Evolutionary conservation across 495 filamentous ascomycete genomes (phyloP), one percentile per base, ranked within the genome.

Genomic region (Lindgomyces ingoldianus): DNA sequence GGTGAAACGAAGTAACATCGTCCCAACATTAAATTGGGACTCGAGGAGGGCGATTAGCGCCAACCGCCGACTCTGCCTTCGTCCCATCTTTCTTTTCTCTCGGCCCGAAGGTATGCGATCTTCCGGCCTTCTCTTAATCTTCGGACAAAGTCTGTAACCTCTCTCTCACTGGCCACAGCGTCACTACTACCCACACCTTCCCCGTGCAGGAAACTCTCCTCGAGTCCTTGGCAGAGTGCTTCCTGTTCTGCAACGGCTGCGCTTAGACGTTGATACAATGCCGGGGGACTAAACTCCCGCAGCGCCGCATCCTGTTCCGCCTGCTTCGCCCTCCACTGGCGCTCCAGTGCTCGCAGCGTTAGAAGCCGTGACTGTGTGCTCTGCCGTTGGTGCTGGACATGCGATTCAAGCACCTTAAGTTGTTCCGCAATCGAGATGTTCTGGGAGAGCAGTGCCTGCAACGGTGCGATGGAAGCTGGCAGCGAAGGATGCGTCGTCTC

Each of bases 51-150:
- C 30, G n/a, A 56, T 87, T 80, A 96, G 60, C 93, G 81, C 93
- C 93, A 96, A 0, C 93, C 93, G 0, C 93, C 92, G 57, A 96
- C 91, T 61, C 93, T 83, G 25, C 93, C 91, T 75, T 96, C 93
- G 79, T 96, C 92, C 93, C 93, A 96, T 71, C 93, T 80, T 67
- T 90, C 90, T 75, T 89, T 93, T 56, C 89, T 82, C 78, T 96
- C 93, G 69, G 84, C 84, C 47, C 91, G 80, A 14, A 90, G 81
- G 62, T 90, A 91, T 57, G 87, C 85, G 63, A 87, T 75, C 64
- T 88, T 89, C 72, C 87, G 89, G 44, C 87, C 87, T 57, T 87
- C 90, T 61, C 90, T 79, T 68, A 93, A 88, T 70, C 91, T 77
- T 67, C 86, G 81, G 39, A 94, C 85, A 87, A 92, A 96, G 68